Conservation (phyloP, 164 flowering plant genomes). For the Macadamia tetraphylla region DNA sequence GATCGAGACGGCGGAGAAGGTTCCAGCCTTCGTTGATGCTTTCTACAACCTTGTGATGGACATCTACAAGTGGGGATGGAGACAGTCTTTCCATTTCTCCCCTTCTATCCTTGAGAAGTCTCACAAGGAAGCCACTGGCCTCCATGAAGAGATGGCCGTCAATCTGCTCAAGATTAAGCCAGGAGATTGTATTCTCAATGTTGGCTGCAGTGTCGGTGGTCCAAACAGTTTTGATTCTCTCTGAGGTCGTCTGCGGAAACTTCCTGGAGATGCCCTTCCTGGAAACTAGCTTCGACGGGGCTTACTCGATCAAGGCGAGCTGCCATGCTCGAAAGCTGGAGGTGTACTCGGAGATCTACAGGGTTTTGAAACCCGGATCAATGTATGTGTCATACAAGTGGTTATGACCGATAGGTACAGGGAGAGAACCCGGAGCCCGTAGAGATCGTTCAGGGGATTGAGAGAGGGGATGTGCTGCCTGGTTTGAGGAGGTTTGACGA, state of each 20-base stretch:
- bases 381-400: slow-evolving; percentile 82
- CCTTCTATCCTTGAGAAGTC: slow-evolving; percentile 74
- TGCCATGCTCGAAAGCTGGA: slow-evolving; percentile 90
- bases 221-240: slow-evolving; percentile 72
- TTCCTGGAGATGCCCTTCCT: slow-evolving; percentile 79
- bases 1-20: slow-evolving; percentile 68
- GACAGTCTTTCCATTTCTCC: slow-evolving; percentile 87
- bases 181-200: slow-evolving; percentile 50
- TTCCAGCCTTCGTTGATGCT: slow-evolving; percentile 86
- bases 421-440: slow-evolving; percentile 54
- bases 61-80: slow-evolving; percentile 97
- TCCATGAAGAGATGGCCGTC: slow-evolving; percentile 84
- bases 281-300: slow-evolving; percentile 71
- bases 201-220: slow-evolving; percentile 94
- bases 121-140: slow-evolving; percentile 74
- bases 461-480: slow-evolving; percentile 81
- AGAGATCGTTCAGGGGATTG: slow-evolving; percentile 63
- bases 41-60: slow-evolving; percentile 93
- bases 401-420: slow-evolving; percentile 66
- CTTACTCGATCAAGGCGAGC: slow-evolving; percentile 90
- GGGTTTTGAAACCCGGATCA: slow-evolving; percentile 84
- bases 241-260: slow-evolving; percentile 87
- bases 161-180: slow-evolving; percentile 38
- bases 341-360: slow-evolving; percentile 74
- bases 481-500: slow-evolving; percentile 68